These are phyloP conservation scores for Neurospora sp. DNA, from an alignment of 2,329 filamentous ascomycete genomes.

Conservation along the genomic window DNA sequence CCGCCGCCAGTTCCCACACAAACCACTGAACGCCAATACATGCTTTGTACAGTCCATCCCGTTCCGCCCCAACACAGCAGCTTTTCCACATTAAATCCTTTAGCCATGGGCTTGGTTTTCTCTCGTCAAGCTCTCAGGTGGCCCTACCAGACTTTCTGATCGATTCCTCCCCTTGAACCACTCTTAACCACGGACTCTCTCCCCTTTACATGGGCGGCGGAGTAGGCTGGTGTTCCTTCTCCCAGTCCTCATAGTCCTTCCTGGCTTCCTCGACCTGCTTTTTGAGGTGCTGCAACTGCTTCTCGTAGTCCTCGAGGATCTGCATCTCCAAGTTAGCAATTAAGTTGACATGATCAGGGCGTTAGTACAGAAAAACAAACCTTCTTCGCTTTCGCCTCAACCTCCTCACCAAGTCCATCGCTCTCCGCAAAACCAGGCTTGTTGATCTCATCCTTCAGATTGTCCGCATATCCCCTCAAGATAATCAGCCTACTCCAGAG, in stretches of 20 bases:
- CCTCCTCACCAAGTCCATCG: conserved; percentile 56
- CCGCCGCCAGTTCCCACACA: background rate
- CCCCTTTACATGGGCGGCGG: conserved; percentile 21
- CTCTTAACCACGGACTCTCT: background rate
- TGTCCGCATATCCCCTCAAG: conserved; percentile 60
- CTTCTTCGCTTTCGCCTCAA: conserved; percentile 64
- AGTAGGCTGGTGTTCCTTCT: conserved; percentile 35
- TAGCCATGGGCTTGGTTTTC: background rate
- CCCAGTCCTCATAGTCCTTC: conserved; percentile 46
- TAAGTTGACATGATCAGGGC: background rate
- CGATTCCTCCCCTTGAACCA: background rate
- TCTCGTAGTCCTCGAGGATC: conserved; percentile 75
- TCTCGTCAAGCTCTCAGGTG: background rate
- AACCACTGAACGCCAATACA: background rate
- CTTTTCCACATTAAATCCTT: background rate
- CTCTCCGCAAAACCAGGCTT: conserved; percentile 48
- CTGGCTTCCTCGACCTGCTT: conserved; percentile 58
- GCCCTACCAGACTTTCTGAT: background rate
- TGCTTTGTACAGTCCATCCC: background rate
- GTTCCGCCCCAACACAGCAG: background rate
- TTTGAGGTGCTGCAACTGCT: conserved; percentile 66
- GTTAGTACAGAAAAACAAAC: conserved; percentile 32
- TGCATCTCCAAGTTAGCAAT: conserved; percentile 23
- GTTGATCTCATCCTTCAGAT: conserved; percentile 64
- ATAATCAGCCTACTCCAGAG: conserved; percentile 75